These are phyloP conservation scores for Paratrypanosoma confusum DNA, from an alignment of 208 protist genomes.

Conservation along the genomic window DNA sequence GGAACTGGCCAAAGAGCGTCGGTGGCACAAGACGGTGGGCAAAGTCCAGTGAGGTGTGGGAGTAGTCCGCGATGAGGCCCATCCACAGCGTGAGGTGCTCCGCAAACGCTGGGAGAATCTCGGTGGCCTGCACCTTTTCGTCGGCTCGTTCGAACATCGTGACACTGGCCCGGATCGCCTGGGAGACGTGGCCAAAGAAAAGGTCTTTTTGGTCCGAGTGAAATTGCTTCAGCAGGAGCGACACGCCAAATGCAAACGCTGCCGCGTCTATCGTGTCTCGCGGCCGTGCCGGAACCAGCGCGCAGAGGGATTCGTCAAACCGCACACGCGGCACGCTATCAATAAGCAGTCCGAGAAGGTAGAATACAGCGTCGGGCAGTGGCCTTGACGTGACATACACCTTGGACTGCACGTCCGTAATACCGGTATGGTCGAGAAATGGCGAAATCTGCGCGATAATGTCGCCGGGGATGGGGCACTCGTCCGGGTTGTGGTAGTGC, in stretches of 20 bases:
- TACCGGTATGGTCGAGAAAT: conserved; percentile 75
- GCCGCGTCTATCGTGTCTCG: conserved; percentile 68
- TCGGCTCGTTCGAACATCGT: conserved; percentile 6
- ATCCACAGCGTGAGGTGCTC: conserved; percentile 24
- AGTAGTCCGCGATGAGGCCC: conserved; percentile 7
- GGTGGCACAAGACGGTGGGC: conserved; percentile 13
- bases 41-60: conserved; percentile 8
- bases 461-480: conserved; percentile 45
- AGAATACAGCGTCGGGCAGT: conserved; percentile 58
- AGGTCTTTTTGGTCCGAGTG: conserved; percentile 66
- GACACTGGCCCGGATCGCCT: conserved; percentile 50
- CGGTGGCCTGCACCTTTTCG: conserved; percentile 5
- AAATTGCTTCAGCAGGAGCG: conserved; percentile 90
- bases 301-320: conserved; percentile 45
- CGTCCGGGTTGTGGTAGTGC: conserved; percentile 67
- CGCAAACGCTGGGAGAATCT: conserved; percentile 21
- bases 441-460: conserved; percentile 52
- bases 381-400: conserved; percentile 78
- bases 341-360: conserved; percentile 70
- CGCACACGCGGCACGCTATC: conserved; percentile 32
- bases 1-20: conserved; percentile 11
- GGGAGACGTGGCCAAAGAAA: conserved; percentile 78
- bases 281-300: conserved; percentile 31
- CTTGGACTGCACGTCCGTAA: conserved; percentile 69
- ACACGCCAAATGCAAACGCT: conserved; percentile 79